These are phyloP conservation scores for Pleurotus djamor DNA, from an alignment of 768 basidiomycete genomes.

Conservation along the genomic window DNA sequence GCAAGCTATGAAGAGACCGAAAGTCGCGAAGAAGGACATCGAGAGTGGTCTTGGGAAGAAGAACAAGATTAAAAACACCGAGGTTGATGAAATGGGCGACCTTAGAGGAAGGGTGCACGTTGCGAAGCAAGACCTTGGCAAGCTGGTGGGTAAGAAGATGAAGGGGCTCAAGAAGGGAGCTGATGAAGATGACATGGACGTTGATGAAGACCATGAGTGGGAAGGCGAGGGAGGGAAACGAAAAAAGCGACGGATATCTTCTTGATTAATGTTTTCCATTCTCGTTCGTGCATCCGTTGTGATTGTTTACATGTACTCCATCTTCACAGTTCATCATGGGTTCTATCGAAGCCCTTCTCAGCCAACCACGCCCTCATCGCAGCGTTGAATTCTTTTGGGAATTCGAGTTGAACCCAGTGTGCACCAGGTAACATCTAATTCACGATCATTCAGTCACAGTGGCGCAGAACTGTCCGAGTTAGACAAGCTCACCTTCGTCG, in stretches of 20 bases:
- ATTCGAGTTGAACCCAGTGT: constrained; percentile 72
- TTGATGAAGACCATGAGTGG: constrained; percentile 16
- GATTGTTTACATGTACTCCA: no score
- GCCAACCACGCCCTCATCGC: constrained; percentile 53
- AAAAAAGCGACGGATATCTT: constrained; percentile 9
- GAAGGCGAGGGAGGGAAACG: constrained; percentile 16
- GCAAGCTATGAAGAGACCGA: constrained; percentile 78
- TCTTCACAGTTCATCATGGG: constrained; percentile 13
- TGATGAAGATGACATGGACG: constrained; percentile 12
- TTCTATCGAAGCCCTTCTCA: neutral
- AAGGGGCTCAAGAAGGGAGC: constrained; percentile 72
- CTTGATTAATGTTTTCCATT: no score
- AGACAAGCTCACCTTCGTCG: constrained; percentile 28
- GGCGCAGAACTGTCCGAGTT: neutral
- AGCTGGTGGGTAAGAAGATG: constrained; percentile 93
- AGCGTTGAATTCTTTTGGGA: constrained; percentile 48
- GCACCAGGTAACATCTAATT: constrained; percentile 48
- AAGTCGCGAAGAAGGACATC: constrained; percentile 85
- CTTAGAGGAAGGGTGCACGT: constrained; percentile 88
- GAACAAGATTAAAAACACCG: constrained; percentile 75
- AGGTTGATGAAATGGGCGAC: constrained; percentile 98
- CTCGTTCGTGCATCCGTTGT: no score
- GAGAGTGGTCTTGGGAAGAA: constrained; percentile 90
- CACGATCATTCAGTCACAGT: neutral
- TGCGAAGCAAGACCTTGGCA: constrained; percentile 82